Base-by-base conservation (phyloP, 257 asterid species). In the Apocynum venetum region DNA sequence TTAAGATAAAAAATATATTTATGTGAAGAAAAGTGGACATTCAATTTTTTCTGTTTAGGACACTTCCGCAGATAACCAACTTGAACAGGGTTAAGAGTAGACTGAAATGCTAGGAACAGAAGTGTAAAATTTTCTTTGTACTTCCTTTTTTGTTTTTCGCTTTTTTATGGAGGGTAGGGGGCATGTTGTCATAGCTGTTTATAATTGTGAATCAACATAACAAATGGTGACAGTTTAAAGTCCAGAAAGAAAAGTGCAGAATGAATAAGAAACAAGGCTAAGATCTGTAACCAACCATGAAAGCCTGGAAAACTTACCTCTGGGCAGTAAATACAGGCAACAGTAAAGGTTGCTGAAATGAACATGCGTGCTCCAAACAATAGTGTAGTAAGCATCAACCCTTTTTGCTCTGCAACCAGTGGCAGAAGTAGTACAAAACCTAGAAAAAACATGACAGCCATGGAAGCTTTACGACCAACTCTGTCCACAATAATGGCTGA, bases 291-390 rank as follows among this genome's bases (percentile, higher is more conserved):
- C 36, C 3, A 57, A 66, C 17, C n/a, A 53, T 46, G 56, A 2
- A 46, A 41, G 47, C 38, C 35, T 4, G 8, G 8, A 40, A 73
- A 55, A 49, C 80, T 70, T 84, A 91, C 96, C 97, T 91, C 97
- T 0, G 97, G 97, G 72, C 92, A 91, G 73, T 91, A 91, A 78
- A 91, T 88, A 65, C 85, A 88, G 48, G 89, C 91, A 68, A 91
- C 83, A 43, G 91, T 85, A 82, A 90, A 91, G 74, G 93, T 86
- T 56, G 88, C 89, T 1, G 91, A 79, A 64, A 92, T 88, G 86
- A 92, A 90, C 64, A 86, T 82, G 70, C 94, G 94, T 31, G 94
- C 91, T 59, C 94, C 94, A 73, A 90, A 92, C 73, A 92, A 85
- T 67, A 90, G 85, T 44, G 70, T 73, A 40, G 90, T 92, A 70